Base-by-base conservation (phyloP, 2,329 filamentous ascomycete species). In the Penicillium sp. region DNA sequence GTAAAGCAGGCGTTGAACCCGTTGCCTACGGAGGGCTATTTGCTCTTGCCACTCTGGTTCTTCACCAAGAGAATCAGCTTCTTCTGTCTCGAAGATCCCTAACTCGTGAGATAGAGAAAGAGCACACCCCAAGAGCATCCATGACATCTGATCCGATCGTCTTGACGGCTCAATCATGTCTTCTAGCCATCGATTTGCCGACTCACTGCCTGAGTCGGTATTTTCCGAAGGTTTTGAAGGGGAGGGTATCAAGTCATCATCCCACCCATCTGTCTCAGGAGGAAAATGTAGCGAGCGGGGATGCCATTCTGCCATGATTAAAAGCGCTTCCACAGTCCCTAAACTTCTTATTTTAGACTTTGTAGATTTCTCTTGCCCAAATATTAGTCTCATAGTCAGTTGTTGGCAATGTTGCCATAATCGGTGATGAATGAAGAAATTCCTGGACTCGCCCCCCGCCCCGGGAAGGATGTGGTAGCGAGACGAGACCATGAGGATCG, bases 111-210 rank as follows among this genome's bases (percentile, higher is more conserved):
- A 77, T 11, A 84, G 70, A 3, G 80, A 81, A 21, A 81, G 62
- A 0, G 79, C 82, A 59, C 78, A 80, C 2, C 82, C 82, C 36
- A 85, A 75, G 18, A 84, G 62, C 78, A 83, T 84, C 82, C 82
- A 85, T 1, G 82, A 84, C 81, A 85, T 84, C 2, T 81, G 77
- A 60, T 84, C 82, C 0, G 80, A 84, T 51, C 79, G 71, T 54
- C 78, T 78, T 2, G 81, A 79, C 2, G 81, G 81, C 36, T 82
- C 77, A 36, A 83, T 79, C 31, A 84, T 81, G 58, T 83, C 81
- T 43, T 81, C 76, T 1, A 81, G 69, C 79, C 81, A 83, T 46
- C 77, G 66, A 51, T 72, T 77, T 3, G 74, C 63, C 5, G 71
- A 68, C 2, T 56, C 49, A 5, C 59, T 59, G 56, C 60, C 70